These are phyloP conservation scores for Sphagnum magellanicum DNA, from an alignment of 228 moss, liverwort and hornwort genomes.

Conservation along the genomic window DNA sequence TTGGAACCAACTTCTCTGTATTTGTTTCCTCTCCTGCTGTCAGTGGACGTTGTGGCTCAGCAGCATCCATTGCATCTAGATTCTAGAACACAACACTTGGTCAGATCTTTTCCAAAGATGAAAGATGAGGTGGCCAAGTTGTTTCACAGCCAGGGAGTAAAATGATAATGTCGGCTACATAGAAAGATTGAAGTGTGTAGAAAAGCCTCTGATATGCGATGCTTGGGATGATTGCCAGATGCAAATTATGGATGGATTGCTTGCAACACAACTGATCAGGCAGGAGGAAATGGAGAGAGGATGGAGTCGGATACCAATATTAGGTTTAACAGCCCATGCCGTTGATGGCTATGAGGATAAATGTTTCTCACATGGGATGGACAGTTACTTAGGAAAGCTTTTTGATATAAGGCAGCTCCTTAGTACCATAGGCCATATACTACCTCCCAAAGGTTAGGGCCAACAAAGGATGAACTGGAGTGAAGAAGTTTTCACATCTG, in stretches of 20 bases:
- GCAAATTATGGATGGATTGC: constrained; percentile 84
- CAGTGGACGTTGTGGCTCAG: background rate
- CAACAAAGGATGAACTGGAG: background rate
- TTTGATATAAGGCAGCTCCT: constrained; percentile 80
- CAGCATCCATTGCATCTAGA: background rate
- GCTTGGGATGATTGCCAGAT: constrained; percentile 34
- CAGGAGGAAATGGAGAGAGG: constrained; percentile 42
- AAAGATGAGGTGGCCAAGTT: background rate
- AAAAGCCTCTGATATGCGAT: background rate
- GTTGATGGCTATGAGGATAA: constrained; percentile 91
- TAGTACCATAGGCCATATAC: constrained; percentile 47
- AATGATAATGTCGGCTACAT: background rate
- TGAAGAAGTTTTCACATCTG: constrained; percentile 5
- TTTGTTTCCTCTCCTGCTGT: background rate
- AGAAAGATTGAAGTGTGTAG: background rate
- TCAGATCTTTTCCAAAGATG: background rate
- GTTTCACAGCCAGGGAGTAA: background rate
- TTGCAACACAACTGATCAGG: constrained; percentile 59
- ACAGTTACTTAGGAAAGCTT: constrained; percentile 82
- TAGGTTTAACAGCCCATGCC: constrained; percentile 85
- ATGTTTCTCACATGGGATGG: constrained; percentile 90
- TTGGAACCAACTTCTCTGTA: no score
- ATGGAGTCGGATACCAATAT: constrained; percentile 61
- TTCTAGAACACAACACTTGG: no score
- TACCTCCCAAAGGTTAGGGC: constrained; percentile 21